Percentiles rank a stretch among this genome's conserved stretches.
Conservation (phyloP, 2,329 filamentous ascomycete species). For the Neurospora sp. region DNA sequence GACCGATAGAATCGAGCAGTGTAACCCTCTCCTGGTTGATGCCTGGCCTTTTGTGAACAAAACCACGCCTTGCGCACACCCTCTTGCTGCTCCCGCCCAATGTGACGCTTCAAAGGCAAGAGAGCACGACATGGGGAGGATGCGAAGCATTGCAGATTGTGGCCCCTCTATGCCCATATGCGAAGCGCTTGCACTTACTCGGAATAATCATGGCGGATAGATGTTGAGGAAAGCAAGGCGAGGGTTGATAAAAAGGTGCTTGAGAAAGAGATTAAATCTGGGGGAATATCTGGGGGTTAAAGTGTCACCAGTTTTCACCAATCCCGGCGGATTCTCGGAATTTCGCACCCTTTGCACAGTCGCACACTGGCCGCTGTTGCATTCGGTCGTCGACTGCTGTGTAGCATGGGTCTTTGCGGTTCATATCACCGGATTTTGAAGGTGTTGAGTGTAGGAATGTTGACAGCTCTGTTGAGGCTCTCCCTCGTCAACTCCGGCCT, state of each 20-base stretch:
- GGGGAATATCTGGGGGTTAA: neutral
- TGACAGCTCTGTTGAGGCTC: neutral
- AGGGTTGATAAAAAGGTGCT: neutral
- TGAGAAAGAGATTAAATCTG: neutral
- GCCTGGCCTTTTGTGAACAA: neutral
- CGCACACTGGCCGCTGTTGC: conserved; percentile 5
- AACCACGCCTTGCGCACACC: conserved; percentile 5
- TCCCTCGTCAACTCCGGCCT: neutral
- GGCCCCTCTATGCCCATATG: neutral
- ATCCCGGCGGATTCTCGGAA: conserved; percentile 20
- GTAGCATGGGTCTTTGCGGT: neutral
- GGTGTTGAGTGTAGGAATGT: neutral
- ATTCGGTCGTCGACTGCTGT: neutral
- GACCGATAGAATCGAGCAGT: conserved; percentile 16
- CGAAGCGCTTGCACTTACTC: neutral
- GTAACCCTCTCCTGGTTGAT: conserved; percentile 9
- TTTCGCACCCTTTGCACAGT: conserved; percentile 8
- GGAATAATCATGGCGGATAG: no score
- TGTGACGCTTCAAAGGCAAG: neutral
- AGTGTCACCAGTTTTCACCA: neutral
- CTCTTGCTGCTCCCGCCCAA: conserved; percentile 3
- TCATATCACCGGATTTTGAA: neutral
- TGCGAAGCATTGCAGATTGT: neutral
- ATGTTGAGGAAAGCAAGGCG: neutral
- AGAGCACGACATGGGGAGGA: neutral